Evolutionary conservation across 768 basidiomycete species (phyloP).

Genomic region (Holtermanniella nyarrowii): DNA sequence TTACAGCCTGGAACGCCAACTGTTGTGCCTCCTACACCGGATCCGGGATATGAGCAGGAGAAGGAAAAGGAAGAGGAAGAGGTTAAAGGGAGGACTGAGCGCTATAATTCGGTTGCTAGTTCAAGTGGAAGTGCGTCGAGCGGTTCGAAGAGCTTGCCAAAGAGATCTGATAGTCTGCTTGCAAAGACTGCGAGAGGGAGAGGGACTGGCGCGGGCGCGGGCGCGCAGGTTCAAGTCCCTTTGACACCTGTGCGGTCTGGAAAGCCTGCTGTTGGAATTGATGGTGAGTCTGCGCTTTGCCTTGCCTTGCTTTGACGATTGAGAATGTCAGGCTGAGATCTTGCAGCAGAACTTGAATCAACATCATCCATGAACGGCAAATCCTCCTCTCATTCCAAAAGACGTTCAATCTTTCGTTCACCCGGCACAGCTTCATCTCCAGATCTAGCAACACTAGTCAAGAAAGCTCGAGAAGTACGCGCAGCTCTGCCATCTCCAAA

Average conservation of each 20-base stretch:
- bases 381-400: slow-evolving; percentile 44
- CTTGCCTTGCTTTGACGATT: background rate
- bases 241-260: background rate
- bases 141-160: slow-evolving; percentile 3
- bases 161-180: background rate
- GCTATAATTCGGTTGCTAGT: background rate
- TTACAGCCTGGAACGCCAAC: slow-evolving; percentile 8
- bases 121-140: background rate
- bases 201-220: slow-evolving; percentile 3
- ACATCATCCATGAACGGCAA: background rate
- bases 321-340: slow-evolving; percentile 12
- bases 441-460: slow-evolving; percentile 74
- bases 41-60: background rate
- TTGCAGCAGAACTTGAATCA: slow-evolving; percentile 4
- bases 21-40: slow-evolving; percentile 22
- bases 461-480: slow-evolving; percentile 61
- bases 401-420: slow-evolving; percentile 76
- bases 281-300: slow-evolving; percentile 10
- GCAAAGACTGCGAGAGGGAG: background rate
- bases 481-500: background rate
- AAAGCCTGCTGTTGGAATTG: slow-evolving; percentile 8
- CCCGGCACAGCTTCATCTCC: slow-evolving; percentile 84
- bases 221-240: slow-evolving; percentile 3
- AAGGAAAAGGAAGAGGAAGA: background rate
- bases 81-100: background rate